Percentiles rank a stretch among this genome's conserved stretches.
These are phyloP conservation scores for Kuraishia ogatae DNA, from an alignment of 805 yeast species.

Conservation along the genomic window DNA sequence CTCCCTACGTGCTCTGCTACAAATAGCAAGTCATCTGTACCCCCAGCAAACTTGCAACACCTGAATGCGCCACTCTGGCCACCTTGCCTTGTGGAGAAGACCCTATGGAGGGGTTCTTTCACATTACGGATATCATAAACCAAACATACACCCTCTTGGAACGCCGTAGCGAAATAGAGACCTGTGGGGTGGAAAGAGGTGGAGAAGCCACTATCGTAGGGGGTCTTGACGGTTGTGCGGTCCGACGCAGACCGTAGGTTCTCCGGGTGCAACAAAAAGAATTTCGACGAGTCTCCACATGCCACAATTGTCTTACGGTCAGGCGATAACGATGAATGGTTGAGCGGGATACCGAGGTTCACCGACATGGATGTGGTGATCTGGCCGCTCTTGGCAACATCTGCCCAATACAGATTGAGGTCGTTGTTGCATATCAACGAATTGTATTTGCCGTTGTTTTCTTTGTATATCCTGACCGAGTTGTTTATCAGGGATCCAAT, in stretches of 20 bases:
- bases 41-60: conserved; percentile 44
- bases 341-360: conserved; percentile 57
- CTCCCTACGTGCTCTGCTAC: conserved; percentile 82
- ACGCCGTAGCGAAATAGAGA: conserved; percentile 62
- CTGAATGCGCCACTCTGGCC: conserved; percentile 31
- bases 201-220: conserved; percentile 77
- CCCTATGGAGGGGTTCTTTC: conserved; percentile 39
- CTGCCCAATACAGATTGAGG: conserved; percentile 55
- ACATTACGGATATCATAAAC: conserved; percentile 70
- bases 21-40: conserved; percentile 67
- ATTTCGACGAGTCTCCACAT: conserved; percentile 70
- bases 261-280: conserved; percentile 47
- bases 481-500: conserved; percentile 82
- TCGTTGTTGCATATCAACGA: conserved; percentile 83
- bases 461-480: conserved; percentile 50
- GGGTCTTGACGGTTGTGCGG: conserved; percentile 33
- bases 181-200: conserved; percentile 75
- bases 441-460: conserved; percentile 34
- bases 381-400: conserved; percentile 38
- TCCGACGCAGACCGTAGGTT: conserved; percentile 5
- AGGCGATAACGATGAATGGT: conserved; percentile 64
- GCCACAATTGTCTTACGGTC: conserved; percentile 50
- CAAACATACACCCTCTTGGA: conserved; percentile 77
- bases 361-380: conserved; percentile 32
- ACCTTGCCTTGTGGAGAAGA: conserved; percentile 52